A percentile compares a stretch with the other conserved stretches of the same genome.
Evolutionary conservation across 441 rosid genomes (phyloP).

Genomic region (Gossypium gossypioides): DNA sequence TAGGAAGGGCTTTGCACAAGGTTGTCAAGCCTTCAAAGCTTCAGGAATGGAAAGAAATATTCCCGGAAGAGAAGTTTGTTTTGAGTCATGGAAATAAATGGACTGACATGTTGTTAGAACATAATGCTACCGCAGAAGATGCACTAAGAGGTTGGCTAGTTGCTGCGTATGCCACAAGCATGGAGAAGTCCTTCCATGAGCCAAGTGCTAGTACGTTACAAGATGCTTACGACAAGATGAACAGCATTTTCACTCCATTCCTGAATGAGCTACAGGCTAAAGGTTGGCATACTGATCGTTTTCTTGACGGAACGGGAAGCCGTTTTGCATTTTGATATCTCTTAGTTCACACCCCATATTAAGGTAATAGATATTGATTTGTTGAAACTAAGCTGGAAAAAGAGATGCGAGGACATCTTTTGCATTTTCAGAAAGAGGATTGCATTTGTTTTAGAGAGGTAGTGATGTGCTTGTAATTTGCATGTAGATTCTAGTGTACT

Average conservation of each 20-base stretch:
- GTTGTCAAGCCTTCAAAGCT: constrained; percentile 62
- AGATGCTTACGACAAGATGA: constrained; percentile 66
- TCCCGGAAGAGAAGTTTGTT: constrained; percentile 69
- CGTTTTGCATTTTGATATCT: constrained; percentile 49
- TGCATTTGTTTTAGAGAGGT: neutral
- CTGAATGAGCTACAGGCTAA: constrained; percentile 52
- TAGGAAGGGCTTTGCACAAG: constrained; percentile 62
- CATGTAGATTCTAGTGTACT: neutral
- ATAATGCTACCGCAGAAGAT: constrained; percentile 77
- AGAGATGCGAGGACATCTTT: neutral
- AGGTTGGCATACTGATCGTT: constrained; percentile 92
- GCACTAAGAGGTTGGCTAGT: constrained; percentile 93
- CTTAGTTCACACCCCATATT: neutral
- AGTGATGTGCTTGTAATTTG: neutral
- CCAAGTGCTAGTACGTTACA: constrained; percentile 27
- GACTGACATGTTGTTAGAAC: constrained; percentile 70
- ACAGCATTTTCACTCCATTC: constrained; percentile 38
- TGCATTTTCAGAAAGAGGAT: neutral
- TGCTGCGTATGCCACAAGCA: constrained; percentile 57
- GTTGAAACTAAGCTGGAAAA: neutral
- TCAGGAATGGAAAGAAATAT: constrained; percentile 41
- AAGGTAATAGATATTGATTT: neutral
- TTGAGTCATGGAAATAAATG: constrained; percentile 43
- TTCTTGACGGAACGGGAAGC: constrained; percentile 72
- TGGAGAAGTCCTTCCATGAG: constrained; percentile 27